A percentile compares a stretch with the other conserved stretches of the same genome.
These are phyloP conservation scores for Fusarium marasasianum DNA, from an alignment of 2,329 filamentous ascomycete genomes.

Conservation along the genomic window DNA sequence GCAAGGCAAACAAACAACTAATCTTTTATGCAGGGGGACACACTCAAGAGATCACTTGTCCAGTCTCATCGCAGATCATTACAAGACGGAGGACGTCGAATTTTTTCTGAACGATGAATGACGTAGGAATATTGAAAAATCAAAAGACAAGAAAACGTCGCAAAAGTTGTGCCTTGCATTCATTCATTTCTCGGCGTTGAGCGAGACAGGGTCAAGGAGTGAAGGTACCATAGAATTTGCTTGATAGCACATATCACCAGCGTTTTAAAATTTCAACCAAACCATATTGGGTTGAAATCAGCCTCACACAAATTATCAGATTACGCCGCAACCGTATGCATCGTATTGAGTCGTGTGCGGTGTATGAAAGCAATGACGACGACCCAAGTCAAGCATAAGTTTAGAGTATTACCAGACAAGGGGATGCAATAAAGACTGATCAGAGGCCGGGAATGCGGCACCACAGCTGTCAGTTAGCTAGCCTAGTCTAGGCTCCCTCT, in stretches of 20 bases:
- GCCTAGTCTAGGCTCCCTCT: conserved; percentile 16
- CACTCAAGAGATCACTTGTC: conserved; percentile 79
- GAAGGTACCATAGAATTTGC: conserved; percentile 26
- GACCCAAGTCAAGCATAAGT: conserved; percentile 13
- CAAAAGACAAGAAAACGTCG: conserved; percentile 21
- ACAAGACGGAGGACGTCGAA: conserved; percentile 76
- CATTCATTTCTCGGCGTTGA: conserved; percentile 25
- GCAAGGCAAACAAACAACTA: neutral
- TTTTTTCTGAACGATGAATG: conserved; percentile 58
- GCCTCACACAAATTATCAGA: neutral
- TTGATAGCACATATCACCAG: conserved; percentile 16
- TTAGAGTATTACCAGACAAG: neutral
- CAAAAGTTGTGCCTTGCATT: conserved; percentile 27
- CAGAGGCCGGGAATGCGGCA: conserved; percentile 11
- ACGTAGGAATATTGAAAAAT: conserved; percentile 18
- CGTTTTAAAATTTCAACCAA: neutral
- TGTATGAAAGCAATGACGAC: conserved; percentile 13
- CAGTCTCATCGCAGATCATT: conserved; percentile 78
- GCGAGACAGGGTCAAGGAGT: conserved; percentile 28
- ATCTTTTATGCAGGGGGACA: conserved; percentile 60
- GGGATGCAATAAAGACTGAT: neutral
- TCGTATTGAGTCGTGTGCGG: neutral
- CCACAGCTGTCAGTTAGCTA: neutral
- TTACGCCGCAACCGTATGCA: neutral
- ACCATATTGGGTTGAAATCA: neutral